Base-by-base conservation (phyloP, 2,329 filamentous ascomycete genomes). In the Zymoseptoria pseudotritici region DNA sequence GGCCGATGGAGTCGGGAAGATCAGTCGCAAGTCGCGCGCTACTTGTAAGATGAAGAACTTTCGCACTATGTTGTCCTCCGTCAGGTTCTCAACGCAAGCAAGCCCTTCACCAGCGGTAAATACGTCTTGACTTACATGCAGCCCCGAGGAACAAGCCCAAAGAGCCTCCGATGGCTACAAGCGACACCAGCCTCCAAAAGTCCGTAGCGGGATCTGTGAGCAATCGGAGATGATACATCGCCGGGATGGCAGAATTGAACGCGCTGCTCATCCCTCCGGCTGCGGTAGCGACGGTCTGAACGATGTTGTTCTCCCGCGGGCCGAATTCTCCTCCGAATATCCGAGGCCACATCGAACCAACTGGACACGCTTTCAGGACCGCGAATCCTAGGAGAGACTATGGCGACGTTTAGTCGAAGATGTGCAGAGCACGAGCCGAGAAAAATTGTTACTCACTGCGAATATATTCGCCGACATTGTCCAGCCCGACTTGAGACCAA, bases 41-140 rank as follows among this genome's bases (percentile, higher is more conserved):
- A 86, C 82, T 60, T 86, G 83, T 70, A 87, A 82, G 71, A 88
- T 82, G 76, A 87, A 88, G 76, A 88, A 87, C 69, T 86, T 86
- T 60, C 85, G 82, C 22, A 69, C 53, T 49, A 55, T 77, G 65
- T 85, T 85, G 67, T 86, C 83, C 8, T 79, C 71, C 62, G 77
- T 76, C 11, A 82, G 83, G 29, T 77, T 76, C 9, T 73, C 74
- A 55, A 85, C 68, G 17, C 85, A 75, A 1, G 73, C 71, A 17
- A 86, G 74, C 53, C n/a, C n/a, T n/a, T n/a, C n/a, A n/a, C n/a
- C n/a, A n/a, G n/a, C n/a, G n/a, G n/a, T n/a, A 24, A 6, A 84
- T 83, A 0, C 83, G 84, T 54, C 82, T 81, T 64, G 85, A 85
- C 71, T n/a, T n/a, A n/a, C n/a, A n/a, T n/a, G n/a, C n/a, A n/a